Percentiles rank a stretch among this genome's conserved stretches.
Conservation (phyloP, 225 moss, liverwort and hornwort species). For the Pseudisothecium myosuroides region DNA sequence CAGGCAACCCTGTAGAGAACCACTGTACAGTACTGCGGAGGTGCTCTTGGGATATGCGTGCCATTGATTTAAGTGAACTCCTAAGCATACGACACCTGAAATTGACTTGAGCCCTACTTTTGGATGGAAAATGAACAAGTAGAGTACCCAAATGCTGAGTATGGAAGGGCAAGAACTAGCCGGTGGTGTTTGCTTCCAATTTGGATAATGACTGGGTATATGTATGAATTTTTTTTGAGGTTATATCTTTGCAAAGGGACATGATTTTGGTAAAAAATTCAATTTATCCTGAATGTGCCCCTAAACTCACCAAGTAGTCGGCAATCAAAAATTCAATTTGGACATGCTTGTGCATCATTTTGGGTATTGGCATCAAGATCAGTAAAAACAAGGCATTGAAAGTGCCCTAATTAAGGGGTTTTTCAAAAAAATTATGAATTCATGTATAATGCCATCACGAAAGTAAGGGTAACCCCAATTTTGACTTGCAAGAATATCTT, state of each 20-base stretch:
- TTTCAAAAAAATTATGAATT: neutral
- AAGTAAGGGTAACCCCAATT: no score
- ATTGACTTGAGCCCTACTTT: neutral
- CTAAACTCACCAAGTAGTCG: no score
- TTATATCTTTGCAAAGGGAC: neutral
- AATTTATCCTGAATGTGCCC: no score
- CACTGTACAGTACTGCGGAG: neutral
- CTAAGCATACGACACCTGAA: neutral
- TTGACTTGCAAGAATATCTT: no score
- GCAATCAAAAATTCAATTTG: neutral
- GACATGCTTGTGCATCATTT: neutral
- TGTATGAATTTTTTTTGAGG: neutral
- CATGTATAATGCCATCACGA: no score
- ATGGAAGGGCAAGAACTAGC: no score
- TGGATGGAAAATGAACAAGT: neutral
- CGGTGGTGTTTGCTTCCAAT: neutral
- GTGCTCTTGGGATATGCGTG: neutral
- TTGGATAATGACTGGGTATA: no score
- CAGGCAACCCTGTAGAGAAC: neutral
- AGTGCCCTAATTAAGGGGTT: neutral
- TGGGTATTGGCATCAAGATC: neutral
- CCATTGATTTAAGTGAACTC: neutral
- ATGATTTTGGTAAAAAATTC: neutral
- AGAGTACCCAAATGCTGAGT: neutral
- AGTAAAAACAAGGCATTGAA: neutral